Percentiles rank a stretch among this genome's conserved stretches.
These are phyloP conservation scores for Pseudomicrostroma phylloplanum DNA, from an alignment of 1,284 basidiomycete genomes.

Conservation along the genomic window DNA sequence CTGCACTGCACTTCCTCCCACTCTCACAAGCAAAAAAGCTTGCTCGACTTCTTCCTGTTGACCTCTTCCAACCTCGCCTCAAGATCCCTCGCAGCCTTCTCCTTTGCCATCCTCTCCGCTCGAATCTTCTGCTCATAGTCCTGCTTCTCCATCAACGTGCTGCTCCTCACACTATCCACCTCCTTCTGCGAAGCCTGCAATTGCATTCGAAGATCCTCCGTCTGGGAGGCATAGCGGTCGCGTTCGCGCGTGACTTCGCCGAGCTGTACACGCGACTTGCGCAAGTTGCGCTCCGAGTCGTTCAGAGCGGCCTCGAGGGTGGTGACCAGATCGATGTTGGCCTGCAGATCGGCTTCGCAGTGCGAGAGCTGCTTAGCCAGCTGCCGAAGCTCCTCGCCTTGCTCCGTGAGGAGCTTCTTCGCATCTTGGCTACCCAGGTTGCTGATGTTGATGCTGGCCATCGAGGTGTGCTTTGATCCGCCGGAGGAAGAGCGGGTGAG, in stretches of 20 bases:
- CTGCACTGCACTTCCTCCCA: too few species aligned
- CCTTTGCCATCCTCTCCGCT: slow-evolving; percentile 36
- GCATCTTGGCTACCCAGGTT: slow-evolving; percentile 18
- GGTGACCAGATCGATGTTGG: slow-evolving; percentile 79
- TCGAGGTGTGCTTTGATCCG: slow-evolving; percentile 23
- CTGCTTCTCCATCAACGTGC: slow-evolving; percentile 36
- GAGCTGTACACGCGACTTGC: slow-evolving; percentile 43
- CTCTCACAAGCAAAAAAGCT: slow-evolving; percentile 38
- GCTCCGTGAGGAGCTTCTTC: slow-evolving; percentile 60
- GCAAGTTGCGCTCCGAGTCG: slow-evolving; percentile 40
- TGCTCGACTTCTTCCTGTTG: slow-evolving; percentile 34
- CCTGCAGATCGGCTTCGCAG: slow-evolving; percentile 80
- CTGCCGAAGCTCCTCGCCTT: slow-evolving; percentile 73
- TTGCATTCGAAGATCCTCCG: slow-evolving; percentile 35
- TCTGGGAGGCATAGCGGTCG: slow-evolving; percentile 29
- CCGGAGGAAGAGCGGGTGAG: slow-evolving; percentile 38
- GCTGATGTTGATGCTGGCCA: slow-evolving; percentile 19
- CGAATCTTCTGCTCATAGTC: slow-evolving; percentile 36
- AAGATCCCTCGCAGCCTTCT: slow-evolving; percentile 34
- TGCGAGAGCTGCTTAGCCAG: slow-evolving; percentile 83
- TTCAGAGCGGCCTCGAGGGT: slow-evolving; percentile 42
- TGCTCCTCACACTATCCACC: slow-evolving; percentile 35
- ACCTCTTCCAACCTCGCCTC: slow-evolving; percentile 41
- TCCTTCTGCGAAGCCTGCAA: slow-evolving; percentile 32
- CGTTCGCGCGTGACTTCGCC: slow-evolving; percentile 41